phyloP scores from a whole-genome alignment of 2,329 filamentous ascomycete species.

The Colletotrichum tamarilloi region DNA sequence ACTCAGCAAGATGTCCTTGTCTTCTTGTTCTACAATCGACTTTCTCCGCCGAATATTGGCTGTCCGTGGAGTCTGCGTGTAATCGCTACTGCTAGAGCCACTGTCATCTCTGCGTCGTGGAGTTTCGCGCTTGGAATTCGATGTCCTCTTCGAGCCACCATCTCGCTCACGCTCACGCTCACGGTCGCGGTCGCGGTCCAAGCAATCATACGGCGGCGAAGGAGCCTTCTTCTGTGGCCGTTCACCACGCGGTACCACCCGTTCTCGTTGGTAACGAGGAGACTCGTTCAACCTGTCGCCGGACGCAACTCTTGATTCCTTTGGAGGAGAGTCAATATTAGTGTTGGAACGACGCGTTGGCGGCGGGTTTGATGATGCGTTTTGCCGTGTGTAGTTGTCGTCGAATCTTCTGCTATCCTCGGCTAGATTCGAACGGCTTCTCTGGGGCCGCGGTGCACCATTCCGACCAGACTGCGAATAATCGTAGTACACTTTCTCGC shows the following conservation, averaged over 20 bases:
- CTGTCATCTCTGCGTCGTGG: constrained; percentile 46
- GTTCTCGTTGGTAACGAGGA: constrained; percentile 37
- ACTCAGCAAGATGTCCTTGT: constrained; percentile 38
- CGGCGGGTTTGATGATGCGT: constrained; percentile 39
- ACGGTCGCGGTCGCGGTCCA: constrained; percentile 37
- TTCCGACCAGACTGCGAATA: constrained; percentile 36
- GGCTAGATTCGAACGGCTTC: constrained; percentile 43
- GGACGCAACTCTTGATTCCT: constrained; percentile 44
- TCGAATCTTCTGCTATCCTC: constrained; percentile 40
- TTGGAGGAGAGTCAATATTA: constrained; percentile 41
- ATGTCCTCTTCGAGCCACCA: constrained; percentile 41
- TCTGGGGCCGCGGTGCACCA: constrained; percentile 44
- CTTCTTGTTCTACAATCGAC: constrained; percentile 50
- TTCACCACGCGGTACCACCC: constrained; percentile 28
- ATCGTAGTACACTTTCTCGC: constrained; percentile 56
- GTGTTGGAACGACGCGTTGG: constrained; percentile 42
- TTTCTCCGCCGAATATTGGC: constrained; percentile 46
- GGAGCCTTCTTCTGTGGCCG: constrained; percentile 43
- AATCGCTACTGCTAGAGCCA: constrained; percentile 54
- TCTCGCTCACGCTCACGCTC: constrained; percentile 9
- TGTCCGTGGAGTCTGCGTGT: constrained; percentile 43
- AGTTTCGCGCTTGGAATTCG: constrained; percentile 42
- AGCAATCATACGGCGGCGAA: constrained; percentile 42
- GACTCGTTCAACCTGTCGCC: constrained; percentile 46
- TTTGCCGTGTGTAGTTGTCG: constrained; percentile 41